These are phyloP conservation scores for Wickerhamiella dianesei DNA, from an alignment of 805 yeast species.

Conservation along the genomic window DNA sequence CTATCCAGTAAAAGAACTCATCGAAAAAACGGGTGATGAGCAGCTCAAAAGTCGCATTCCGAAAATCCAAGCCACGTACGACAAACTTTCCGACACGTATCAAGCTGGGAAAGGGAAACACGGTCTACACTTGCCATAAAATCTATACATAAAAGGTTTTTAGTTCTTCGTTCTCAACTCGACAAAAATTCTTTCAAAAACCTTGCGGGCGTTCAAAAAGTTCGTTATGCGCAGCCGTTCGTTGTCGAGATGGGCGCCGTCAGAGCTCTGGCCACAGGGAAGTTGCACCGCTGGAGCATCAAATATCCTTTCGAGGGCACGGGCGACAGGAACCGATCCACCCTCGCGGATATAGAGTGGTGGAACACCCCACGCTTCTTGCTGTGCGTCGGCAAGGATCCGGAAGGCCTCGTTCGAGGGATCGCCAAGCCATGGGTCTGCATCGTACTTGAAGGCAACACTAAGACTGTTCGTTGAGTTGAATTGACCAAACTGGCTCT, in stretches of 20 bases:
- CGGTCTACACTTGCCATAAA: not conserved
- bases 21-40: slow-evolving; percentile 4
- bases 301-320: slow-evolving; percentile 70
- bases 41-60: slow-evolving; percentile 7
- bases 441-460: slow-evolving; percentile 60
- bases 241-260: slow-evolving; percentile 83
- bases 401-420: slow-evolving; percentile 61
- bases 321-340: slow-evolving; percentile 85
- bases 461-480: slow-evolving; percentile 48
- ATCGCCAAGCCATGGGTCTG: slow-evolving; percentile 95
- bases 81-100: slow-evolving; percentile 11
- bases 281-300: slow-evolving; percentile 86
- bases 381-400: slow-evolving; percentile 47
- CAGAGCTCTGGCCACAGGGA: slow-evolving; percentile 92
- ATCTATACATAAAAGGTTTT: too few relatives aligned
- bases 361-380: slow-evolving; percentile 59
- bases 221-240: slow-evolving; percentile 73
- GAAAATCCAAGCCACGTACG: slow-evolving; percentile 7
- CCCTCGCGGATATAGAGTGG: slow-evolving; percentile 91
- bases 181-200: slow-evolving; percentile 26
- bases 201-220: slow-evolving; percentile 56
- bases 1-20: slow-evolving; percentile 7
- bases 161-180: slow-evolving; percentile 3
- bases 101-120: slow-evolving; percentile 10
- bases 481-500: slow-evolving; percentile 35